These are phyloP conservation scores for Fragilaria crotonensis DNA, from an alignment of 108 stramenopile species.

Conservation along the genomic window DNA sequence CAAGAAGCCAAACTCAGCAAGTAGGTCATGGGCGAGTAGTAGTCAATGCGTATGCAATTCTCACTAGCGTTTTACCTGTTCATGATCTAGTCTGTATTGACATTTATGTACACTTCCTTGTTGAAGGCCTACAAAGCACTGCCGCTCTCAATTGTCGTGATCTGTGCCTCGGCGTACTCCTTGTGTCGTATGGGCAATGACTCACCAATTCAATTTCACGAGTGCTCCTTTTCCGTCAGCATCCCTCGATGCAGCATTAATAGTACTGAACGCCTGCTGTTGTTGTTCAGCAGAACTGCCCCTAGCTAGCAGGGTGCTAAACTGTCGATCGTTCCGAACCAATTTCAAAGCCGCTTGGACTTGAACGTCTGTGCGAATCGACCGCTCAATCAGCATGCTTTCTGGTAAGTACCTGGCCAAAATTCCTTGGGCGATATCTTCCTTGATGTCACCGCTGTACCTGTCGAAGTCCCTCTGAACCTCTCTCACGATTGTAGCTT, in stretches of 20 bases:
- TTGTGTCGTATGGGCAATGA: too few relatives aligned
- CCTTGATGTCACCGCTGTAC: conserved; percentile 79
- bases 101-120: too few relatives aligned
- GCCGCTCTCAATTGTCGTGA: too few relatives aligned
- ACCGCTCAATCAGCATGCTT: conserved; percentile 72
- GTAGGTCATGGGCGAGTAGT: too few relatives aligned
- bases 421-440: conserved; percentile 73
- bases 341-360: conserved; percentile 63
- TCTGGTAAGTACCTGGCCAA: conserved; percentile 78
- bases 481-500: conserved; percentile 61
- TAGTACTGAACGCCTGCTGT: not conserved
- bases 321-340: conserved; percentile 45
- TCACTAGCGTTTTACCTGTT: too few relatives aligned
- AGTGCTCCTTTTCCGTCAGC: not conserved
- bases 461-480: conserved; percentile 71
- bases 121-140: too few relatives aligned
- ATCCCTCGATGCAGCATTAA: not conserved
- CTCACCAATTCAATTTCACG: not conserved
- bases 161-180: too few relatives aligned
- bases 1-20: too few relatives aligned
- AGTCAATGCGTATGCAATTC: too few relatives aligned
- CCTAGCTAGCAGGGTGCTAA: conserved; percentile 60
- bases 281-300: conserved; percentile 11
- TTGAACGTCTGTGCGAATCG: conserved; percentile 53
- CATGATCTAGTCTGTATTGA: too few relatives aligned